phyloP scores from a whole-genome alignment of 2,329 filamentous ascomycete genomes.

The Phaeosphaeriaceae sp. region DNA sequence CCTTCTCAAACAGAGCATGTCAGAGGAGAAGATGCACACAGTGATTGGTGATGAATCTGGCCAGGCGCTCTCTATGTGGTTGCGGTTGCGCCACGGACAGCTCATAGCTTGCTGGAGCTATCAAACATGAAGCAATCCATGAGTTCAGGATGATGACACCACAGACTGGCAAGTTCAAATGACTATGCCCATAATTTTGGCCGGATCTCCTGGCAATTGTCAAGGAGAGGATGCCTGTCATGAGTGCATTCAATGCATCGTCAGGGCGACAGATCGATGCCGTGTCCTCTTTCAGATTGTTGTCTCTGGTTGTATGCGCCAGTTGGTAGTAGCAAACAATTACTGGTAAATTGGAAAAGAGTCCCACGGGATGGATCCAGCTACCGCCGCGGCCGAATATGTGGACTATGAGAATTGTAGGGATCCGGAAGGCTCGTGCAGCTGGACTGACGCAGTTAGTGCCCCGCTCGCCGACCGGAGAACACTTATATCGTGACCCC shows the following conservation, averaged over 20 bases:
- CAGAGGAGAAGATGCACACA: neutral
- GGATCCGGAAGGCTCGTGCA: conserved; percentile 30
- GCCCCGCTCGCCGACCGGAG: conserved; percentile 45
- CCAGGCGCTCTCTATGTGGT: neutral
- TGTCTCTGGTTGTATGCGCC: neutral
- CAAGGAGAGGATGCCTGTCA: neutral
- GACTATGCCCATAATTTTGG: too few species aligned
- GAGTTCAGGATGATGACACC: neutral
- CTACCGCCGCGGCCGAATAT: conserved; percentile 42
- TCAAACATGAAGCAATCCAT: neutral
- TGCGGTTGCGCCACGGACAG: neutral
- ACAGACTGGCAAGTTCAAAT: too few species aligned
- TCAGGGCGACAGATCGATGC: neutral
- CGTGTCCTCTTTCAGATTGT: neutral
- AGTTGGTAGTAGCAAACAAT: conserved; percentile 13
- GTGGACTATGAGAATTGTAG: conserved; percentile 29
- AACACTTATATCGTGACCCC: conserved; percentile 40
- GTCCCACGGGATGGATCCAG: conserved; percentile 17
- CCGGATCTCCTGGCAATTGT: neutral
- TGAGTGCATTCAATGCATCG: neutral
- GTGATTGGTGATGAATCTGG: neutral
- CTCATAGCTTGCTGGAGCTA: neutral
- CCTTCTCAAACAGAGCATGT: conserved; percentile 1
- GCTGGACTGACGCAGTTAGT: conserved; percentile 33
- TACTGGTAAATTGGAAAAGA: conserved; percentile 20